Percentiles rank a stretch among this genome's conserved stretches.
These are phyloP conservation scores for Fremontodendron californicum DNA, from an alignment of 345 rosid species.

Conservation along the genomic window DNA sequence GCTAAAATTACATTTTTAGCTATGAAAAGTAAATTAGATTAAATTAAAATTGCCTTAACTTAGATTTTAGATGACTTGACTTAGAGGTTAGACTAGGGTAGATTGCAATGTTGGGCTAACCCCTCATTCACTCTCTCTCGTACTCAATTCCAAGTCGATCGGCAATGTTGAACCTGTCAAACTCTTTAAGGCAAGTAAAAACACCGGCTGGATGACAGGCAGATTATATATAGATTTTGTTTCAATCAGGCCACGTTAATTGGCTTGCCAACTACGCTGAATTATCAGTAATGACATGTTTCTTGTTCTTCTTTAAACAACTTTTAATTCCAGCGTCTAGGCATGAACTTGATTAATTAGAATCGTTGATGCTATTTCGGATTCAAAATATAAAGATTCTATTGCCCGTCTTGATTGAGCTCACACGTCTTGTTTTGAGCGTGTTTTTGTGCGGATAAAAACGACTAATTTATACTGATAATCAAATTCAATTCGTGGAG, in stretches of 20 bases:
- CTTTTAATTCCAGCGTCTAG: background rate
- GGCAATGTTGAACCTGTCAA: constrained; percentile 2
- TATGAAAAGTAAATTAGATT: no score
- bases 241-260: no score
- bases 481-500: no score
- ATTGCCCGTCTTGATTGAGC: background rate
- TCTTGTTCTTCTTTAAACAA: no score
- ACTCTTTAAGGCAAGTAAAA: constrained; percentile 9
- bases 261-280: background rate
- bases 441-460: background rate
- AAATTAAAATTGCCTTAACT: background rate
- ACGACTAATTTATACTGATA: background rate
- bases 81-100: background rate
- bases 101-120: background rate
- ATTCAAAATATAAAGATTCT: background rate
- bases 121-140: no score
- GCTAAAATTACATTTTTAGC: no score
- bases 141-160: background rate
- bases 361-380: background rate
- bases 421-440: background rate
- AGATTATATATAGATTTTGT: background rate
- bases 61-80: constrained; percentile 4
- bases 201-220: constrained; percentile 2
- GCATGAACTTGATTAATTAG: background rate
- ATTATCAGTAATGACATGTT: background rate